Conservation (phyloP, 2,329 filamentous ascomycete genomes). For the Ascochyta rabiei region DNA sequence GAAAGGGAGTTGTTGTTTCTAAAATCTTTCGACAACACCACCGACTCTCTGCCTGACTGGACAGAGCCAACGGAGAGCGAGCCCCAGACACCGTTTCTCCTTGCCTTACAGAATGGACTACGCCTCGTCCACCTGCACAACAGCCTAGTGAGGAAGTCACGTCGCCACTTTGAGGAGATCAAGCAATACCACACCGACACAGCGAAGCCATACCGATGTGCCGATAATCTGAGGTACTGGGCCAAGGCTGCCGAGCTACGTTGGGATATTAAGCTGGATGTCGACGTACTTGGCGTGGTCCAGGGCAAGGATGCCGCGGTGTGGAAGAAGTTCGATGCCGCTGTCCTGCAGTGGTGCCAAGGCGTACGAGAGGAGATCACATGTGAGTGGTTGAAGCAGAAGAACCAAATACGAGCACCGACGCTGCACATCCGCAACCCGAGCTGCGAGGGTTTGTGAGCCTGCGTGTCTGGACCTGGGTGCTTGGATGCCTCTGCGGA, state of each 20-base stretch:
- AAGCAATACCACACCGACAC: slow-evolving; percentile 90
- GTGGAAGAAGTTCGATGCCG: slow-evolving; percentile 83
- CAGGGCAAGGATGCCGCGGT: slow-evolving; percentile 71
- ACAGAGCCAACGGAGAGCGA: slow-evolving; percentile 59
- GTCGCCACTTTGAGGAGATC: slow-evolving; percentile 86
- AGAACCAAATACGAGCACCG: slow-evolving; percentile 45
- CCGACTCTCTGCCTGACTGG: slow-evolving; percentile 70
- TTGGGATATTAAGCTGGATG: slow-evolving; percentile 83
- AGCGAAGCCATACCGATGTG: slow-evolving; percentile 88
- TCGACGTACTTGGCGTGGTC: slow-evolving; percentile 87
- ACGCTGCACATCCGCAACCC: slow-evolving; percentile 47
- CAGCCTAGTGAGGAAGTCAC: slow-evolving; percentile 80
- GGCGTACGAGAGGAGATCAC: slow-evolving; percentile 83
- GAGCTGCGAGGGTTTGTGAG: slow-evolving; percentile 38
- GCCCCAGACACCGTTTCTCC: slow-evolving; percentile 76
- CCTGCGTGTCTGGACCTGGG: not conserved
- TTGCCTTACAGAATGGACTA: slow-evolving; percentile 76
- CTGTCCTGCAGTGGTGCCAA: slow-evolving; percentile 81
- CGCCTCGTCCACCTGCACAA: slow-evolving; percentile 89
- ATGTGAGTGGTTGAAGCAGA: slow-evolving; percentile 66
- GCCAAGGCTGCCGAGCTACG: slow-evolving; percentile 92
- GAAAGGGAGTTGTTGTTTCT: slow-evolving; percentile 85
- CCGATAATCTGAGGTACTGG: slow-evolving; percentile 96
- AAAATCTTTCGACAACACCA: slow-evolving; percentile 70
- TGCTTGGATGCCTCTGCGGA: slow-evolving; percentile 7